A percentile compares a stretch with the other conserved stretches of the same genome.
Evolutionary conservation across 768 basidiomycete genomes (phyloP).

Genomic region (Nevesoporus exiguus): DNA sequence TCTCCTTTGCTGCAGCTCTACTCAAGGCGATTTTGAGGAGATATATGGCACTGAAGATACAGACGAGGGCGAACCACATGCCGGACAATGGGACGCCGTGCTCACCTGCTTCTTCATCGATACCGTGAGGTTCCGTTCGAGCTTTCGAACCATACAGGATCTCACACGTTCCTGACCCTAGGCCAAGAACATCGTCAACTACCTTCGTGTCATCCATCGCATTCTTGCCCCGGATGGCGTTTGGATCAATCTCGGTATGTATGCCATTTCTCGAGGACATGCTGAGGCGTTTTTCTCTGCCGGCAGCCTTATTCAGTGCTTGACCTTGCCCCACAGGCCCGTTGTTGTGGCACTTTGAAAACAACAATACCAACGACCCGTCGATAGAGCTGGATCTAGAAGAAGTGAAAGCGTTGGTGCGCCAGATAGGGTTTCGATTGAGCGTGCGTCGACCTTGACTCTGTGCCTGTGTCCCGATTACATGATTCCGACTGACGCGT

Average conservation of each 20-base stretch:
- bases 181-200: conserved; percentile 91
- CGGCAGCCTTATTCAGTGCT: too few relatives aligned
- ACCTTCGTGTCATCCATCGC: conserved; percentile 79
- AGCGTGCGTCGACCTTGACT: conserved; percentile 46
- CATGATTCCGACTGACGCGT: background rate
- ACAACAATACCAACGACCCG: conserved; percentile 73
- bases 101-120: conserved; percentile 98
- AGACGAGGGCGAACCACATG: conserved; percentile 58
- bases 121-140: conserved; percentile 47
- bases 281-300: background rate
- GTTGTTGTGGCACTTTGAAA: conserved; percentile 96
- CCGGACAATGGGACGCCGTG: conserved; percentile 83
- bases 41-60: conserved; percentile 65
- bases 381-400: conserved; percentile 89
- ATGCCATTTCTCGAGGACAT: background rate
- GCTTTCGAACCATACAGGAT: background rate
- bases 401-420: conserved; percentile 76
- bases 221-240: conserved; percentile 83
- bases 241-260: conserved; percentile 77
- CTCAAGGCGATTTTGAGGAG: conserved; percentile 85
- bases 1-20: background rate
- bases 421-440: conserved; percentile 76
- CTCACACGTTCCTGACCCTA: conserved; percentile 27
- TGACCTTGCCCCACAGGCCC: conserved; percentile 52
- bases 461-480: background rate